phyloP scores from a whole-genome alignment of 257 asterid species.

The Solanum piurae region DNA sequence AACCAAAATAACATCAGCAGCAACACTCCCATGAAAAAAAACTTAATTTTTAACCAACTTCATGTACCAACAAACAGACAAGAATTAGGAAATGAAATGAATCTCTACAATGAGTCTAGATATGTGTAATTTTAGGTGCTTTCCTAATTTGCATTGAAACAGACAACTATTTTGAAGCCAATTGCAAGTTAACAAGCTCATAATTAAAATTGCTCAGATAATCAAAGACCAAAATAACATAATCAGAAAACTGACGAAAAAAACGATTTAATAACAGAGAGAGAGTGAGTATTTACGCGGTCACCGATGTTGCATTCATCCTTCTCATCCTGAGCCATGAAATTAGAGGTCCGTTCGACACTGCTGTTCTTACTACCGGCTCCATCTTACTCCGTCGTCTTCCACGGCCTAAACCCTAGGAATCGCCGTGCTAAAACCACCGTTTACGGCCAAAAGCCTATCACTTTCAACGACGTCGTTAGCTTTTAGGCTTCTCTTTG shows the following conservation, averaged over 20 bases:
- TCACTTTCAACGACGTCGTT: background rate
- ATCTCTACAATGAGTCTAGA: background rate
- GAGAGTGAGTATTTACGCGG: background rate
- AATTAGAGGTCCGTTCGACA: constrained; percentile 75
- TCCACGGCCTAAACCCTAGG: background rate
- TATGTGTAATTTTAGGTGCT: background rate
- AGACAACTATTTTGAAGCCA: background rate
- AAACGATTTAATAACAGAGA: background rate
- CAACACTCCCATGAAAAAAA: no score
- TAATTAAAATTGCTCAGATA: background rate
- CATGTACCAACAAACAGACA: no score
- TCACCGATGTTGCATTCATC: background rate
- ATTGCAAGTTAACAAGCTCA: background rate
- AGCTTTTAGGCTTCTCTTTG: no score
- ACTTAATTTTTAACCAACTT: no score
- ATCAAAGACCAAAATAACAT: background rate
- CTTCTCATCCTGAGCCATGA: constrained; percentile 81
- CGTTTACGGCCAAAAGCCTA: background rate
- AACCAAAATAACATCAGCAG: no score
- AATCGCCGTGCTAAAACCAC: background rate
- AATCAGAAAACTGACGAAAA: no score
- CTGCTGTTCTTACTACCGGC: constrained; percentile 65
- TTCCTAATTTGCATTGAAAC: background rate
- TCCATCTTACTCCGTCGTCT: constrained; percentile 29
- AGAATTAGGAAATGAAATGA: background rate